phyloP scores from a whole-genome alignment of 345 rosid genomes.

The Salix purpurea region DNA sequence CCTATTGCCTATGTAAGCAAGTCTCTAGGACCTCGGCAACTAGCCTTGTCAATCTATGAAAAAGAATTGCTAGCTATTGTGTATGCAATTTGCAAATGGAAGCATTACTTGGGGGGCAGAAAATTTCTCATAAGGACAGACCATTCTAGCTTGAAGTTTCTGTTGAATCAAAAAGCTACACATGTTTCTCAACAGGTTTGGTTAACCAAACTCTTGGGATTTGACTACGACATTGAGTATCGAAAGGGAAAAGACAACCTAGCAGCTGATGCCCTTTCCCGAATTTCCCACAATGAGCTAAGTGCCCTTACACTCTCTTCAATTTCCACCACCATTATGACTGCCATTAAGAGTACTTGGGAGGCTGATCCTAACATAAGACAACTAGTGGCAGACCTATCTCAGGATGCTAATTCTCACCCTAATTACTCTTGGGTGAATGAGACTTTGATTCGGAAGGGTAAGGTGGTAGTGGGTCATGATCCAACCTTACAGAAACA shows the following conservation, averaged over 20 bases:
- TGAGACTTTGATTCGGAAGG: too few species aligned
- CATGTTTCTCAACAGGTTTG: neutral
- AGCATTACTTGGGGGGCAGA: neutral
- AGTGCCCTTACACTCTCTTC: neutral
- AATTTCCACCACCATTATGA: too few species aligned
- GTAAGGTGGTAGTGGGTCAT: too few species aligned
- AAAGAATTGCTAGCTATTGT: neutral
- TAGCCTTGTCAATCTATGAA: neutral
- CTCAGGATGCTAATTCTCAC: too few species aligned
- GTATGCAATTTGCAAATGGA: neutral
- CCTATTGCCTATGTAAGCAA: neutral
- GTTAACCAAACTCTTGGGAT: neutral
- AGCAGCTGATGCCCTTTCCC: neutral
- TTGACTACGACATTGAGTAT: neutral
- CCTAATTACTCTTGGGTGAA: too few species aligned
- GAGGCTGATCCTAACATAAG: too few species aligned
- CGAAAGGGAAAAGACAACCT: neutral
- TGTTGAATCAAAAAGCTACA: neutral
- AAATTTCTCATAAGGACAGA: neutral
- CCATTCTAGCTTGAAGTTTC: neutral
- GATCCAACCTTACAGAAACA: too few species aligned
- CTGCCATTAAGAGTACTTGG: too few species aligned
- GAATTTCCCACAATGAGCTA: neutral
- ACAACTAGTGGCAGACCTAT: too few species aligned
- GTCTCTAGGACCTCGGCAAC: neutral